Evolutionary conservation across 1,284 basidiomycete species (phyloP), one percentile per base, ranked within the genome.

Genomic region (Veloporphyrellus conicus): DNA sequence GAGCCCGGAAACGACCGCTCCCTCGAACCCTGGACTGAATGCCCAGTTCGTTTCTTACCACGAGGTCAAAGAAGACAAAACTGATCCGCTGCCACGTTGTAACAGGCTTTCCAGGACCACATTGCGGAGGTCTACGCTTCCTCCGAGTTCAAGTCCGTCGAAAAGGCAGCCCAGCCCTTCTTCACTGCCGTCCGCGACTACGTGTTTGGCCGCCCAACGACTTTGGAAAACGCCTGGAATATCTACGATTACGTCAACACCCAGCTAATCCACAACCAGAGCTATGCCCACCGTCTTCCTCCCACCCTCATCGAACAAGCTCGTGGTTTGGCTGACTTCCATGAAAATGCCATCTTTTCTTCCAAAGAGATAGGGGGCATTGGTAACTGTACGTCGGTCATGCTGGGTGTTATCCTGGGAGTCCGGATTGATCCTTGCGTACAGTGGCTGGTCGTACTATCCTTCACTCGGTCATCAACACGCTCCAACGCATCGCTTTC

Each of bases 11-110:
- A 91, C 56, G 87, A 90, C 61, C 79, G 87, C 56, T 87, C 87
- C 29, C 74, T 93, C 56, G 90, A 93, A 67, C 82, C 84, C 50
- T 93, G 87, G 86, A 90, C 87, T 15, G 74, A 81, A 59, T 92
- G 89, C 69, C 84, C 83, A 6, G 85, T 87, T 39, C 31, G 18
- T 35, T 40, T 37, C 19, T 25, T 48, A 28, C 25, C 42, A 37
- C 19, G 37, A 35, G 27, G 22, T 28, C 16, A 35, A n/a, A 12
- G 34, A 10, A 45, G 12, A 25, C 44, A 19, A n/a, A 15, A 48
- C 44, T 62, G 45, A 68, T 58, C 43, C 31, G 23, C 42, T 38
- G 23, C 23, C 49, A 38, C 32, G 18, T 44, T 36, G 52, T 16
- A 9, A 20, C 52, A 84, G 82, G 72, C 73, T 16, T 87, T 87